A percentile compares a stretch with the other conserved stretches of the same genome.
Evolutionary conservation across 1,139 yeast genomes (phyloP).

Genomic region (Diutina neorugosa): DNA sequence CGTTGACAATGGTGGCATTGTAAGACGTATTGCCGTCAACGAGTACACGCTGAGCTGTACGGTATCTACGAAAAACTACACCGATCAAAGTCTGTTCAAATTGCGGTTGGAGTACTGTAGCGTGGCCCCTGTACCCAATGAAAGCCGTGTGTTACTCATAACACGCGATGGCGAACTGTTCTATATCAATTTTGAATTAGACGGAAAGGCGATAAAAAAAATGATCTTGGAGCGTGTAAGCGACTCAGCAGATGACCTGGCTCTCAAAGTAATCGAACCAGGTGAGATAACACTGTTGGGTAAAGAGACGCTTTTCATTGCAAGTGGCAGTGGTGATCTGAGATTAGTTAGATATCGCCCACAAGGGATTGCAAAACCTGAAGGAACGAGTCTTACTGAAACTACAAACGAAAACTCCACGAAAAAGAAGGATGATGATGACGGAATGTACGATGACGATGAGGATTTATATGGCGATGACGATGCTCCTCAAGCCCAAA

Average conservation of each 20-base stretch:
- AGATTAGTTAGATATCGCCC: slow-evolving; percentile 22
- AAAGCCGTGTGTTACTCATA: slow-evolving; percentile 41
- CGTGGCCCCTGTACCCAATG: slow-evolving; percentile 33
- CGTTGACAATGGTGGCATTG: slow-evolving; percentile 72
- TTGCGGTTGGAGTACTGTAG: slow-evolving; percentile 47
- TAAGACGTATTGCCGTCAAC: slow-evolving; percentile 58
- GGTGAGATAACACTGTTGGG: slow-evolving; percentile 24
- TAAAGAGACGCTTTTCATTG: slow-evolving; percentile 23
- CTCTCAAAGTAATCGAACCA: slow-evolving; percentile 17
- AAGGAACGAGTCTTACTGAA: background rate
- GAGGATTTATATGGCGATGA: slow-evolving; percentile 15
- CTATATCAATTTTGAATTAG: slow-evolving; percentile 39
- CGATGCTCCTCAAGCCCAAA: slow-evolving; percentile 7
- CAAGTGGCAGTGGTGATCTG: slow-evolving; percentile 24
- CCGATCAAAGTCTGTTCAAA: slow-evolving; percentile 42
- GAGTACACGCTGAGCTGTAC: slow-evolving; percentile 40
- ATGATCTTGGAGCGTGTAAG: slow-evolving; percentile 18
- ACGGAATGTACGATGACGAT: slow-evolving; percentile 16
- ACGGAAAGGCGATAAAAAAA: slow-evolving; percentile 32
- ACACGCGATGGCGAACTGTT: slow-evolving; percentile 40
- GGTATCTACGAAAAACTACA: slow-evolving; percentile 31
- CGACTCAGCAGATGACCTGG: slow-evolving; percentile 1
- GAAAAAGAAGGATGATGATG: slow-evolving; percentile 5
- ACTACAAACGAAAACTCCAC: background rate
- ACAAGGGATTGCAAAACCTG: slow-evolving; percentile 9